Base-by-base conservation (phyloP, 768 basidiomycete species). In the Hirschioporus abietinus region DNA sequence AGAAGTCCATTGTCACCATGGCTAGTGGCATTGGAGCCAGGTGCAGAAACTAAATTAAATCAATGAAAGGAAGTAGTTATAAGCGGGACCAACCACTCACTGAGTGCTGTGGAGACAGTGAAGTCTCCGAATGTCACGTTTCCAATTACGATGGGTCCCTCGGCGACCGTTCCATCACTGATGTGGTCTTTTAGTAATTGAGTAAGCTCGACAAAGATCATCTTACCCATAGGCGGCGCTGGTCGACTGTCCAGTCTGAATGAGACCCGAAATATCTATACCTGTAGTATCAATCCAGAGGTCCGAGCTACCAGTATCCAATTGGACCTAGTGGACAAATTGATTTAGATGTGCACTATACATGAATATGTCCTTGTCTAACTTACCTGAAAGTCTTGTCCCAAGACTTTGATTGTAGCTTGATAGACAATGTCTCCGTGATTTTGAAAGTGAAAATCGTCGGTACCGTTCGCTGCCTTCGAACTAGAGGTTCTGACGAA, bases 291-390 rank as follows among this genome's bases (percentile, higher is more conserved):
- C 88, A 7, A 99, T 82, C 96, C 95, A 99, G 5, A 98, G 79
- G 76, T 98, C 96, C n/a, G 87, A 87, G 0, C 90, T 93, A 18
- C 95, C 95, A 0, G 96, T 97, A 76, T 98, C 96, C 30, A 98
- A 84, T 18, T 61, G 60, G 15, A 61, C 60, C 60, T 61, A 24
- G 7, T 17, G 4, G 4, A 2, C 4, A 52, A 10, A 5, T 15
- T 52, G 5, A 52, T 52, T 3, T 52, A 3, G 12, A 10, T 5
- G 12, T 52, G 5, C 4, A 20, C 15, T 1, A 3, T 15, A 52
- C 42, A 15, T 52, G n/a, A n/a, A n/a, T 52, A 2, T 15, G 42
- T 30, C n/a, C 8, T 3, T 30, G 8, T 52, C 42, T 20, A 10
- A 52, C 20, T 5, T 52, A 52, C 42, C 42, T 52, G 42, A 15